phyloP scores from a whole-genome alignment of 257 asterid genomes.

The Solanum habrochaites region DNA sequence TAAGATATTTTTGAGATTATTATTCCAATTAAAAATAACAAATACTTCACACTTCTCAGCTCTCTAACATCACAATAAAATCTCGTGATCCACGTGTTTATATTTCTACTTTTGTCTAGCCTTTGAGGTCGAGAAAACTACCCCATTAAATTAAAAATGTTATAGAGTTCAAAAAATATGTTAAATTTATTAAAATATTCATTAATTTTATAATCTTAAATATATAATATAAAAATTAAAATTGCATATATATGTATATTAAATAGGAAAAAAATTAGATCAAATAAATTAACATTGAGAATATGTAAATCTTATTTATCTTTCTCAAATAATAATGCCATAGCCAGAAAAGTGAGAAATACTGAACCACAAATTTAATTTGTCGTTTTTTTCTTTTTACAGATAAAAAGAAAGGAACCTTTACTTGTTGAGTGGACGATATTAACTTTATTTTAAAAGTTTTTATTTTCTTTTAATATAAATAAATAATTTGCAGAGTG shows the following conservation, averaged over 20 bases:
- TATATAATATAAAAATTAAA: too few relatives aligned
- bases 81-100: background rate
- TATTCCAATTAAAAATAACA: too few relatives aligned
- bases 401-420: background rate
- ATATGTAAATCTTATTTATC: background rate
- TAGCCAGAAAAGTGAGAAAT: background rate
- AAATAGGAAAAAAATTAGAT: background rate
- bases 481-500: background rate
- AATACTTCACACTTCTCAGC: too few relatives aligned
- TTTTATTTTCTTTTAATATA: background rate
- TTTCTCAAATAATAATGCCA: background rate
- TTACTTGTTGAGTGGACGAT: background rate
- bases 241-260: too few relatives aligned
- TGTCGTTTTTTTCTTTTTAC: background rate
- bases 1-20: too few relatives aligned
- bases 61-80: background rate
- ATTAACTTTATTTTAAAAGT: background rate
- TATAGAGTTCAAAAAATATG: too few relatives aligned
- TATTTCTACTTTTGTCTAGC: background rate
- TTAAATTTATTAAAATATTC: too few relatives aligned
- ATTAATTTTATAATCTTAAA: too few relatives aligned
- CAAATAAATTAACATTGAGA: too few relatives aligned
- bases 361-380: background rate
- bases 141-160: background rate
- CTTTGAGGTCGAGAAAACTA: background rate